Conservation (phyloP, 306 rosid genomes). For the Prunus davidiana region DNA sequence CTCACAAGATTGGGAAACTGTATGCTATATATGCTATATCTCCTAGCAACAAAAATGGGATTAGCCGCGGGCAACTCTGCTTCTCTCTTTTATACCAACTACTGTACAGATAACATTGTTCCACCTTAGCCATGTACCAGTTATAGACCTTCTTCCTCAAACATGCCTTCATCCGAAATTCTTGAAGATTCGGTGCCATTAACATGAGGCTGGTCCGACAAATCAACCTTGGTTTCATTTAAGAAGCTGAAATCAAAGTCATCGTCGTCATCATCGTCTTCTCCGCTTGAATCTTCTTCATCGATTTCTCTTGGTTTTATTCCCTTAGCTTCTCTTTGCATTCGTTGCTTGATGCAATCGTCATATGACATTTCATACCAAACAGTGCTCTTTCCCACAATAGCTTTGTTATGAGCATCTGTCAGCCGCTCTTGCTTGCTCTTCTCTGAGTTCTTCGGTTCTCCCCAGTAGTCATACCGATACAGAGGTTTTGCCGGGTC, state of each 20-base stretch:
- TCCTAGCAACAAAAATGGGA: conserved; percentile 20
- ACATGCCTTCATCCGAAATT: conserved; percentile 67
- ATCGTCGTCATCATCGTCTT: conserved; percentile 29
- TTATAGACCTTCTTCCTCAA: conserved; percentile 40
- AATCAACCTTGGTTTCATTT: conserved; percentile 21
- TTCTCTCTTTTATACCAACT: background rate
- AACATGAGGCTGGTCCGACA: conserved; percentile 62
- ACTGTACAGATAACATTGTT: conserved; percentile 11
- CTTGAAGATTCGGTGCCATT: conserved; percentile 81
- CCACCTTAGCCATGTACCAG: conserved; percentile 4
- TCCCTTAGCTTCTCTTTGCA: conserved; percentile 53
- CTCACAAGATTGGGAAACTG: background rate
- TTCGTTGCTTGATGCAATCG: conserved; percentile 52
- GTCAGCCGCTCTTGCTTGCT: conserved; percentile 71
- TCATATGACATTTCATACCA: conserved; percentile 83
- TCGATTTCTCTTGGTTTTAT: conserved; percentile 20
- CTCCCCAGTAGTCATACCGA: conserved; percentile 95
- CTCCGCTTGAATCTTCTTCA: conserved; percentile 21
- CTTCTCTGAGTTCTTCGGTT: conserved; percentile 93
- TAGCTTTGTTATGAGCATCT: conserved; percentile 75
- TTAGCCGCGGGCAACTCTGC: background rate
- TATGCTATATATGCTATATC: background rate
- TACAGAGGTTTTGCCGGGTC: conserved; percentile 81
- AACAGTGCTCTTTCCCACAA: conserved; percentile 66
- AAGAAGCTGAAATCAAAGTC: conserved; percentile 71